Percentiles rank a stretch among this genome's conserved stretches.
Conservation (phyloP, 2,329 filamentous ascomycete genomes). For the Huntiella savannae region DNA sequence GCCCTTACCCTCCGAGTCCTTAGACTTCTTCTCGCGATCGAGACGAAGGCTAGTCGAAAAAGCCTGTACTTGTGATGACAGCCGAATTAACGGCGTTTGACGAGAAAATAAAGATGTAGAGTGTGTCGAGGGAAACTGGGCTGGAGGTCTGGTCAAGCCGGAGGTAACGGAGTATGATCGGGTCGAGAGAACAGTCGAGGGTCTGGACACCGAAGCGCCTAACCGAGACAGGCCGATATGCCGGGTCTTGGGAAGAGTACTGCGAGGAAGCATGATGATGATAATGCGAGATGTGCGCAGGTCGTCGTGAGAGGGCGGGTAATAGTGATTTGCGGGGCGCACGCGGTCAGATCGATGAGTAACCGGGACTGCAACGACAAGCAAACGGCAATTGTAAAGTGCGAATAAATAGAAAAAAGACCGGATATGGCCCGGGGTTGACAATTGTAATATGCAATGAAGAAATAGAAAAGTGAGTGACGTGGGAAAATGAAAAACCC, state of each 20-base stretch:
- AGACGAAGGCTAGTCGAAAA: slow-evolving; percentile 9
- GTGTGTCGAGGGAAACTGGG: slow-evolving; percentile 1
- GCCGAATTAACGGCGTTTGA: slow-evolving; percentile 4
- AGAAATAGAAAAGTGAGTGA: too few relatives aligned
- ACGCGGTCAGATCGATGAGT: too few relatives aligned
- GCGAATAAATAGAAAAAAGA: too few relatives aligned
- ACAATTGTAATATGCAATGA: too few relatives aligned
- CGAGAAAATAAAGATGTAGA: not conserved
- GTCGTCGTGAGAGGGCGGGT: too few relatives aligned
- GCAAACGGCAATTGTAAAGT: too few relatives aligned
- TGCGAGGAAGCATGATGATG: slow-evolving; percentile 9
- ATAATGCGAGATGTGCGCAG: not conserved
- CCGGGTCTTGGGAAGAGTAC: slow-evolving; percentile 7
- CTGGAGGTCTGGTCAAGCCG: not conserved
- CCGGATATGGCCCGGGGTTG: too few relatives aligned
- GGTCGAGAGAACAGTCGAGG: not conserved
- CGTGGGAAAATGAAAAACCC: not conserved
- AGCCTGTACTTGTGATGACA: slow-evolving; percentile 6
- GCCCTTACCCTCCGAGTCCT: slow-evolving; percentile 19
- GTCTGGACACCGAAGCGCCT: slow-evolving; percentile 1
- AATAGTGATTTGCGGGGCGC: too few relatives aligned
- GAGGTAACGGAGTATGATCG: slow-evolving; percentile 6
- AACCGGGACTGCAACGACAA: too few relatives aligned
- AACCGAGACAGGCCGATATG: slow-evolving; percentile 7
- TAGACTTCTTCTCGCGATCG: slow-evolving; percentile 17